These are phyloP conservation scores for Xylariomycetidae sp. DNA, from an alignment of 2,329 filamentous ascomycete species.

Conservation along the genomic window DNA sequence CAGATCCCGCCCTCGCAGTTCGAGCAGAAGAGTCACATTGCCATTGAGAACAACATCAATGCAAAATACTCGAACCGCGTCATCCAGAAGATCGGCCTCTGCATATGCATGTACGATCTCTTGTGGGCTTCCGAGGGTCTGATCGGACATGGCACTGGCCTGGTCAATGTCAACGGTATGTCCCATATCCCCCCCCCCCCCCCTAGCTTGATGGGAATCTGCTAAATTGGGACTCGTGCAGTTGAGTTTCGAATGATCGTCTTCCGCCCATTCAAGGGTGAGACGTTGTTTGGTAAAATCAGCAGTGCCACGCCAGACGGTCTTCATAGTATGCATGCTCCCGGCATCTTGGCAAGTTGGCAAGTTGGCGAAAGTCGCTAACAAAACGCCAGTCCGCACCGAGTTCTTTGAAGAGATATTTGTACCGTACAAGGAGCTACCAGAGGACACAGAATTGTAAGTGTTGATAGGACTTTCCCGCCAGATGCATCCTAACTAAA, in stretches of 20 bases:
- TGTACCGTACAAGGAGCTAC: conserved; percentile 67
- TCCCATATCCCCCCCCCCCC: neutral
- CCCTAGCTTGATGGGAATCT: neutral
- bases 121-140: conserved; percentile 85
- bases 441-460: conserved; percentile 71
- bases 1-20: conserved; percentile 89
- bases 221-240: conserved; percentile 27
- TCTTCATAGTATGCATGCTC: conserved; percentile 54
- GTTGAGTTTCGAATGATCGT: conserved; percentile 92
- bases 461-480: conserved; percentile 27
- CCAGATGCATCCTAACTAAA: conserved; percentile 16
- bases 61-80: conserved; percentile 89
- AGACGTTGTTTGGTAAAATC: conserved; percentile 83
- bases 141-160: conserved; percentile 85
- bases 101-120: conserved; percentile 88
- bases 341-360: neutral
- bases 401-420: conserved; percentile 95
- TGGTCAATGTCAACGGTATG: conserved; percentile 88
- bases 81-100: conserved; percentile 90
- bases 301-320: conserved; percentile 65
- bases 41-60: conserved; percentile 96
- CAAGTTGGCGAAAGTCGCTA: neutral
- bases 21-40: conserved; percentile 70
- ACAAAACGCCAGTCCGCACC: conserved; percentile 56
- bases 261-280: conserved; percentile 92